Evolutionary conservation across 176 grass and related monocot genomes (phyloP).

Genomic region (Oropetium thomaeum): DNA sequence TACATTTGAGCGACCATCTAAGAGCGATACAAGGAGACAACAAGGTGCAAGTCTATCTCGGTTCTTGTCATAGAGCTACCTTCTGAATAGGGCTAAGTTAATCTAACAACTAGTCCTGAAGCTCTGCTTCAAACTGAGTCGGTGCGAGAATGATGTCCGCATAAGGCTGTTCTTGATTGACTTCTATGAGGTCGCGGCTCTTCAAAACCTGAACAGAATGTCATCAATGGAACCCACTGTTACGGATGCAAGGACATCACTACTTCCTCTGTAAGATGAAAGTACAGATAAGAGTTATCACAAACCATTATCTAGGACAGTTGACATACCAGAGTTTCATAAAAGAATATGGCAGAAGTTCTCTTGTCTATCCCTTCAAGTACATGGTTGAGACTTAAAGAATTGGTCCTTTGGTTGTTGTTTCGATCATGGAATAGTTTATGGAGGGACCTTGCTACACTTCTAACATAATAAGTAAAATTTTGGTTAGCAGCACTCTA

Average conservation of each 20-base stretch:
- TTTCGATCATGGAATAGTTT: slow-evolving; percentile 42
- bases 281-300: not conserved
- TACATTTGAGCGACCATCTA: slow-evolving; percentile 14
- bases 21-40: not conserved
- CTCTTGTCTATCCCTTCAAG: slow-evolving; percentile 60
- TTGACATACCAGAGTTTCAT: slow-evolving; percentile 76
- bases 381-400: slow-evolving; percentile 47
- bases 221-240: not conserved
- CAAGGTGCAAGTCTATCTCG: not conserved
- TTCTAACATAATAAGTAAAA: slow-evolving; percentile 46
- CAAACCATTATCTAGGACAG: slow-evolving; percentile 2
- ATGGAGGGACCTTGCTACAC: slow-evolving; percentile 48
- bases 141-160: slow-evolving; percentile 48
- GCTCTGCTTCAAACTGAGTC: slow-evolving; percentile 45
- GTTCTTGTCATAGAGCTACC: not conserved
- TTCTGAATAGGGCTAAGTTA: slow-evolving; percentile 11
- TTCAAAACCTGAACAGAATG: slow-evolving; percentile 58
- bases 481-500: slow-evolving; percentile 5
- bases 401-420: slow-evolving; percentile 22
- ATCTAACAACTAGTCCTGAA: slow-evolving; percentile 11
- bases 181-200: slow-evolving; percentile 46
- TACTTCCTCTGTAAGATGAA: slow-evolving; percentile 3
- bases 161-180: slow-evolving; percentile 65
- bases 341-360: slow-evolving; percentile 79
- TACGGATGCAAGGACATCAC: not conserved